Base-by-base conservation (phyloP, 2,329 filamentous ascomycete genomes). In the Fonsecaea multimorphosa region DNA sequence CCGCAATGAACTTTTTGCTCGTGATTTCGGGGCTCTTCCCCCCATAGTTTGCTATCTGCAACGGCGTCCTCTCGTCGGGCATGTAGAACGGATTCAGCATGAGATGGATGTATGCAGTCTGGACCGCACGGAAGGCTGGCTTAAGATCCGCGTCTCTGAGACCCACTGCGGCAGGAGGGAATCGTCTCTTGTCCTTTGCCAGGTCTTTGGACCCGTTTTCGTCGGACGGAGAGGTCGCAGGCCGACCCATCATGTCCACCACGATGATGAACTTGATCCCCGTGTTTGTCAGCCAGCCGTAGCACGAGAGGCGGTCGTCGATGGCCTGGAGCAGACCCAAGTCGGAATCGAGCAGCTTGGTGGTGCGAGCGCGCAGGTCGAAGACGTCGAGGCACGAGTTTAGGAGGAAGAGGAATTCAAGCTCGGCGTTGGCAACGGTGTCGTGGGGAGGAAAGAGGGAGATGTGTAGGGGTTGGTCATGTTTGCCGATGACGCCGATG, bases 261-360 rank as follows among this genome's bases (percentile, higher is more conserved):
- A 97, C 87, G 68, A 93, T 89, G 36, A 98, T 88, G 74, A 99
- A 89, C 76, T 94, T 93, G 69, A 97, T 88, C 46, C 93, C 93
- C 29, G 95, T 98, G 79, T 97, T 98, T 63, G 95, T 97, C 78
- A 98, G 87, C 87, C 92, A 97, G 73, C 95, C 95, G 81, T 98
- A 99, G 71, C 93, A 91, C 38, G 93, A 93, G 54, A 98, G 85
- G 29, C 93, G 87, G 80, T 99, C 94, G 81, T 98, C 95, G 66
- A 98, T 85, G 65, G 93, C 93, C 80, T 98, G 94, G 58, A 99
- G 85, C 12, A 98, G 86, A 32, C 95, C 94, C 71, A 95, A 89
- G 77, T 98, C 94, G 72, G 95, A 93, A 58, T 92, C 91, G 65
- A 86, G 81, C 24, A 86, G 86, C 73, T 90, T 90, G 73, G 88